Evolutionary conservation across 2,329 filamentous ascomycete genomes (phyloP).

Genomic region (Penicillium janthinellum): DNA sequence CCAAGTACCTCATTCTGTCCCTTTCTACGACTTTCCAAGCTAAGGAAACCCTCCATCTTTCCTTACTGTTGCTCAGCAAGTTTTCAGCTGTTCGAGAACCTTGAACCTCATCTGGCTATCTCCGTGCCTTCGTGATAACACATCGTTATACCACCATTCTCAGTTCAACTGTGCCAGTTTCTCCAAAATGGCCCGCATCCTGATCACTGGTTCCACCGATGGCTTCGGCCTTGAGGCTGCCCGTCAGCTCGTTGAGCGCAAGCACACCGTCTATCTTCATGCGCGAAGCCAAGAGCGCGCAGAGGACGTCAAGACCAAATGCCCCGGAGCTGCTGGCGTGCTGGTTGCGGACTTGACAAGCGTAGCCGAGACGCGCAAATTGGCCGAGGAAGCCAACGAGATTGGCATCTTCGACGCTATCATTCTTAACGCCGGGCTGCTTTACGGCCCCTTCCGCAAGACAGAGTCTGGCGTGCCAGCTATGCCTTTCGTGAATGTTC

Average conservation of each 20-base stretch:
- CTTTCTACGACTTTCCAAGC: too few species aligned
- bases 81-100: too few species aligned
- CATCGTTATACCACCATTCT: neutral
- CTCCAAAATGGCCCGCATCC: conserved; percentile 46
- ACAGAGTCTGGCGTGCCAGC: conserved; percentile 47
- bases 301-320: conserved; percentile 49
- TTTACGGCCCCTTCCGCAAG: conserved; percentile 44
- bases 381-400: conserved; percentile 55
- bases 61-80: too few species aligned
- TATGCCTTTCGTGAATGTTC: conserved; percentile 56
- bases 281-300: conserved; percentile 58
- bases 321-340: conserved; percentile 53
- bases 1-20: too few species aligned
- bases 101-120: too few species aligned
- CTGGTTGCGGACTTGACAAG: conserved; percentile 56
- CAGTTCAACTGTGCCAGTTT: neutral
- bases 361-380: conserved; percentile 50
- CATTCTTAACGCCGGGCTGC: conserved; percentile 60
- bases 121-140: too few species aligned
- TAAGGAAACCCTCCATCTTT: too few species aligned
- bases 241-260: conserved; percentile 50
- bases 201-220: conserved; percentile 60
- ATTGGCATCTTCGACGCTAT: conserved; percentile 57
- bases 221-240: conserved; percentile 57
- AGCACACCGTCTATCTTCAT: conserved; percentile 59